Evolutionary conservation across 768 basidiomycete species (phyloP).

Genomic region (Arthromyces matolae): DNA sequence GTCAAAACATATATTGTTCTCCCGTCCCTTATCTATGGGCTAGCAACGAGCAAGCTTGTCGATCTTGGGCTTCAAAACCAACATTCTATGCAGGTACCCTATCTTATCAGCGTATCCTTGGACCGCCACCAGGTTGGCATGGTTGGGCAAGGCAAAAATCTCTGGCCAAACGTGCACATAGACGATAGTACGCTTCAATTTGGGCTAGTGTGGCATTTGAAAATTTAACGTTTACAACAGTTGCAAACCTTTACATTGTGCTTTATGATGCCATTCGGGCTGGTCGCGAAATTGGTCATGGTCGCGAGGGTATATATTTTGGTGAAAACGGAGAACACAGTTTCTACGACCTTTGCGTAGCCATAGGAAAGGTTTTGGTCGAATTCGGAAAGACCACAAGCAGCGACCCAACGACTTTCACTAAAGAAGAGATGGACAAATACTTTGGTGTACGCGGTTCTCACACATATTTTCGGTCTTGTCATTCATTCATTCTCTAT

Average conservation of each 20-base stretch:
- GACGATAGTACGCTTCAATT: conserved; percentile 39
- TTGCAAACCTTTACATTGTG: conserved; percentile 24
- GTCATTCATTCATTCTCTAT: not conserved
- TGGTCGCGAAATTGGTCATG: conserved; percentile 33
- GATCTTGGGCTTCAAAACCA: conserved; percentile 50
- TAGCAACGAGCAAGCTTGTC: conserved; percentile 44
- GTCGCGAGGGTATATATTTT: conserved; percentile 52
- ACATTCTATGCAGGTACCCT: conserved; percentile 51
- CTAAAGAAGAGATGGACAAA: conserved; percentile 40
- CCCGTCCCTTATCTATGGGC: conserved; percentile 58
- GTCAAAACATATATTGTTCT: conserved; percentile 47
- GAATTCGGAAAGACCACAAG: conserved; percentile 33
- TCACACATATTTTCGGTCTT: not conserved
- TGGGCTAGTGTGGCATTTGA: not conserved
- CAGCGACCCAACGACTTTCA: conserved; percentile 44
- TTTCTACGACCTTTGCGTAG: conserved; percentile 37
- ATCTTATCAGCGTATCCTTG: conserved; percentile 40
- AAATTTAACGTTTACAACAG: conserved; percentile 24
- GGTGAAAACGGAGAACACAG: conserved; percentile 48
- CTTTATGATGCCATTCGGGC: conserved; percentile 37
- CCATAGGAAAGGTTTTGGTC: conserved; percentile 37
- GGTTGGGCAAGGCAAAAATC: conserved; percentile 53
- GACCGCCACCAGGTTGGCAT: conserved; percentile 48
- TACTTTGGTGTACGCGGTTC: conserved; percentile 33
- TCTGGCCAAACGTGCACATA: conserved; percentile 57